A percentile compares a stretch with the other conserved stretches of the same genome.
phyloP scores from a whole-genome alignment of 2,329 filamentous ascomycete species.

The Monilinia laxa region DNA sequence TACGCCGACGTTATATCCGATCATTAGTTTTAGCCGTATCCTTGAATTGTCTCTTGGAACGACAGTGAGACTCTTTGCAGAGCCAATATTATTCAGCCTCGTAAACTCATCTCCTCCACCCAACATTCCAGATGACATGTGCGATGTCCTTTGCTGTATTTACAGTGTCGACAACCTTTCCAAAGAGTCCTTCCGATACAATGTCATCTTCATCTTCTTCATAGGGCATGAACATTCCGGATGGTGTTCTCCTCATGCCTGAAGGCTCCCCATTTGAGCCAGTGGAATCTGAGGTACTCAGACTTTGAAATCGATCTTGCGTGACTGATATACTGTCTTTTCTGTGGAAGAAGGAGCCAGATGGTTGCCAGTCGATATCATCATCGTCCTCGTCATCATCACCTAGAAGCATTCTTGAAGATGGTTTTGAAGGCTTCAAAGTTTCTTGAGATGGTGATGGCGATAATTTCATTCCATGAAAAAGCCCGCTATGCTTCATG shows the following conservation, averaged over 20 bases:
- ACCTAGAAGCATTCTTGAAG: slow-evolving; percentile 58
- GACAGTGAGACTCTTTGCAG: slow-evolving; percentile 12
- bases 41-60: slow-evolving; percentile 1
- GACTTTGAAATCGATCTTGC: slow-evolving; percentile 36
- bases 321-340: slow-evolving; percentile 37
- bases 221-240: slow-evolving; percentile 89
- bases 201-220: slow-evolving; percentile 69
- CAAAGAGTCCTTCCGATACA: slow-evolving; percentile 55
- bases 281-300: slow-evolving; percentile 31
- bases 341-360: slow-evolving; percentile 33
- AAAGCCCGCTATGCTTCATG: slow-evolving; percentile 61
- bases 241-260: slow-evolving; percentile 74
- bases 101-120: slow-evolving; percentile 38
- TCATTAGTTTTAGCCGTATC: slow-evolving; percentile 24
- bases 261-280: slow-evolving; percentile 48
- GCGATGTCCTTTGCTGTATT: slow-evolving; percentile 70
- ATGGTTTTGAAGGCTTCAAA: slow-evolving; percentile 62
- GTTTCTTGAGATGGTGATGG: slow-evolving; percentile 81
- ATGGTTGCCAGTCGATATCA: slow-evolving; percentile 53
- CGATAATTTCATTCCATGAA: slow-evolving; percentile 42
- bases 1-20: slow-evolving; percentile 30
- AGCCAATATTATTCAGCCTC: not conserved
- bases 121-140: slow-evolving; percentile 68
- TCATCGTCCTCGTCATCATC: slow-evolving; percentile 50
- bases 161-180: slow-evolving; percentile 46